phyloP scores from a whole-genome alignment of 192 early-diverging fungal species.

The Entrophospora sp. region DNA sequence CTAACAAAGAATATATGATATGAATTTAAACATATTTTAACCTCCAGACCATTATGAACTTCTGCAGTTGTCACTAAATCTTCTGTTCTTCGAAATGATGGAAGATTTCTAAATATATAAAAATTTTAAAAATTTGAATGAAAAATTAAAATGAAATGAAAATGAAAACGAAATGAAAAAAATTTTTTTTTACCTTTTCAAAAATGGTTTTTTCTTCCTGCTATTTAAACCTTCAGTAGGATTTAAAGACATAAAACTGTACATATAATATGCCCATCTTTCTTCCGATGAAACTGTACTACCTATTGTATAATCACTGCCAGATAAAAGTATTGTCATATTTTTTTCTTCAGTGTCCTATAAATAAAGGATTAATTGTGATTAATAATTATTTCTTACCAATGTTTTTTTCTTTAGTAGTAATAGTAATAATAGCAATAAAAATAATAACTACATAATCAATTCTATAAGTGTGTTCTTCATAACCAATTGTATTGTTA shows the following conservation, averaged over 20 bases:
- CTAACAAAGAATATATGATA: slow-evolving; percentile 98
- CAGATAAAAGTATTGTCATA: slow-evolving; percentile 76
- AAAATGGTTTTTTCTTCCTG: slow-evolving; percentile 59
- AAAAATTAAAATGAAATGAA: not conserved
- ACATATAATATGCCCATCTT: slow-evolving; percentile 91
- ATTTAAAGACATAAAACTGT: slow-evolving; percentile 84
- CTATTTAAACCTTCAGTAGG: slow-evolving; percentile 68
- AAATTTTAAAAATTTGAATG: not conserved
- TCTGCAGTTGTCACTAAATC: slow-evolving; percentile 47
- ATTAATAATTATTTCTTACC: not conserved
- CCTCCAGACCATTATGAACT: slow-evolving; percentile 74
- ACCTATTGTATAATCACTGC: slow-evolving; percentile 80
- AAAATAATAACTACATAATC: slow-evolving; percentile 59
- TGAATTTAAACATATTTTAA: slow-evolving; percentile 95
- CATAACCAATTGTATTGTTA: slow-evolving; percentile 58
- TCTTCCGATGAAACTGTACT: slow-evolving; percentile 79
- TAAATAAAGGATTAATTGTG: not conserved
- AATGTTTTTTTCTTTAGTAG: too few species aligned
- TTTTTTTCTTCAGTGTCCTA: slow-evolving; percentile 43
- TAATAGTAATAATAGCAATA: not conserved
- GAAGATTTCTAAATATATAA: slow-evolving; percentile 16
- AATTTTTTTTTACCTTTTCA: slow-evolving; percentile 45
- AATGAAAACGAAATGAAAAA: not conserved
- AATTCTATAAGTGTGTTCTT: slow-evolving; percentile 72
- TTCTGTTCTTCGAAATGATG: slow-evolving; percentile 20